Evolutionary conservation across 441 rosid species (phyloP), one percentile per base, ranked within the genome.

Genomic region (Pelargonium australe): DNA sequence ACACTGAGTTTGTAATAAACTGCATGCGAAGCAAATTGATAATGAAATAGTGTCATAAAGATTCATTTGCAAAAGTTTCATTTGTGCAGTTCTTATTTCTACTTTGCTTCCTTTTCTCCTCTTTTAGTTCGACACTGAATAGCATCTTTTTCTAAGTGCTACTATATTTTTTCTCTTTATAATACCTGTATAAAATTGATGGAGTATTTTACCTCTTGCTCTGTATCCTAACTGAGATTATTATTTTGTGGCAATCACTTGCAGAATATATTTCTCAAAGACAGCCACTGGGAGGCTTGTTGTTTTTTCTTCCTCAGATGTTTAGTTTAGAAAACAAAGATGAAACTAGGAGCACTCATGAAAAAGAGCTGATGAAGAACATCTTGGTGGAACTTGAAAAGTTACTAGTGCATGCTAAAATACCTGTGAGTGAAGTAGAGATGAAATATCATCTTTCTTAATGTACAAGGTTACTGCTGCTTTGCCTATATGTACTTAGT

Each of bases 301-400:
- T 94, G 78, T 84, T 94, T 82, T 81, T 91, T 83, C 97, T 94
- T 73, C 97, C 97, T 0, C 82, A 85, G 72, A 72, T 78, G 65
- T 83, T 91, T 78, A 83, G 80, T 65, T 82, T 85, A 40, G 83
- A 85, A 31, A 79, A 49, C 43, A 60, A 73, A 74, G 85, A 75
- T 14, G 75, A 65, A 53, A 65, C 73, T 13, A 67, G 44, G 31
- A 68, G 72, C 37, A 67, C 34, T 13, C 71, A 70, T 65, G 92
- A 81, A 61, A 76, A 73, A 63, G 78, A 81, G 51, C 78, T 66
- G 65, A 51, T 85, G 13, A 87, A 81, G 75, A 76, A 41, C 45
- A 47, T 82, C 1, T 78, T 89, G 77, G 75, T 74, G 0, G 87
- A 88, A 41, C 88, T 95, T 69, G 99, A 95, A 75, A 82, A 81